Base-by-base conservation (phyloP, 2,329 filamentous ascomycete genomes). In the Hypoxylon sp. region DNA sequence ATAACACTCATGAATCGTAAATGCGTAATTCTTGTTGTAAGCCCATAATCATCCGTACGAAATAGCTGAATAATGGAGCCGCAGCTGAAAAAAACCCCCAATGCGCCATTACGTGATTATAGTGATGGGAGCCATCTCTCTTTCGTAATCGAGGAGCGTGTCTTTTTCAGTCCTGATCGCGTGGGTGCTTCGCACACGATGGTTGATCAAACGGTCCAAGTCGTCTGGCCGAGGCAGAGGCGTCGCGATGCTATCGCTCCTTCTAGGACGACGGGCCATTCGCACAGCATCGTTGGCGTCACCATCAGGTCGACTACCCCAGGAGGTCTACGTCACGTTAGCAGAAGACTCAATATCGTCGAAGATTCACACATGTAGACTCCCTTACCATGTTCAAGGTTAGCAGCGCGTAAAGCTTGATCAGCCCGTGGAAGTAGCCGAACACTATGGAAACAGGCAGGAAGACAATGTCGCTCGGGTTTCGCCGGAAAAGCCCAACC, bases 281-380 rank as follows among this genome's bases (percentile, higher is more conserved):
- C 91, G 89, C 71, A 88, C 84, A 68, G 85, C 86, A 78, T 96
- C 91, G 79, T 96, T 91, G 71, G 91, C 86, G 79, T 97, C 94
- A 75, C 93, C 94, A 73, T 96, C 94, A 73, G 93, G 92, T 79
- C 94, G 91, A 80, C 93, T 97, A 75, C 94, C 94, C 94, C 94
- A 97, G 54, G 93, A 95, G 45, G 94, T 97, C 94, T 97, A 51
- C 33, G 76, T 48, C n/a, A 52, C 22, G 49, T 76, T 54, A 75
- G 72, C 50, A 6, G 14, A 16, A 60, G 24, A 58, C 48, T 42
- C 32, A 55, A 49, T 30, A 26, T 18, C 26, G 26, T 11, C 51
- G 2, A n/a, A n/a, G 33, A 33, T 12, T 14, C 28, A 45, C 7
- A 42, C n/a, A 18, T 33, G 6, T 33, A 22, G 11, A 42, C 40